Base-by-base conservation (phyloP, 2,329 filamentous ascomycete species). In the Fonsecaea multimorphosa region DNA sequence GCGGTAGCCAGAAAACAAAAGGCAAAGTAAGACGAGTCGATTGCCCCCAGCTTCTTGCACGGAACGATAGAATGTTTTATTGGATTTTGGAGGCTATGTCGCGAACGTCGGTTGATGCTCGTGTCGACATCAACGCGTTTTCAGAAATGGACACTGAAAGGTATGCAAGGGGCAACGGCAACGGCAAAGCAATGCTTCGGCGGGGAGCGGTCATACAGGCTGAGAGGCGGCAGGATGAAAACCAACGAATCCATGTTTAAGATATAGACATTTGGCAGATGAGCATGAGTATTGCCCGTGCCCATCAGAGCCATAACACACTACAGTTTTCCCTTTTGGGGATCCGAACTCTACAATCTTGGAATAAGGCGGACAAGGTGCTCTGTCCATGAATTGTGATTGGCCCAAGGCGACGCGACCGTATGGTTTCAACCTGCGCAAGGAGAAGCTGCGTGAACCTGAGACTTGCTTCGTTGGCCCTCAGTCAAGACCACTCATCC, bases 381-480 rank as follows among this genome's bases (percentile, higher is more conserved):
- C 31, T 38, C 29, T 34, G 8, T 34, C 12, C 27, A 16, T 24
- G 36, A 31, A 27, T 36, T 29, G 51, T 68, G 63, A 66, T 68
- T 68, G 66, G 66, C 38, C 16, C n/a, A 58, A 52, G 40, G 46
- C 64, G 58, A 67, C 64, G 67, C 67, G 67, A 67, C 64, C 60
- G 31, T n/a, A 38, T 36, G 46, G 44, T 60, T 52, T 60, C 22
- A 52, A 22, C 44, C 52, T 53, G 32, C 34, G 38, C 55, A 40
- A 63, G 61, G 53, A 63, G 53, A 63, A 31, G n/a, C n/a, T n/a
- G n/a, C n/a, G n/a, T n/a, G 53, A 36, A 55, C 19, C 54, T 40
- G 54, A 56, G 54, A 56, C 51, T 31, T 53, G 44, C 58, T 60
- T 31, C 31, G 58, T 38, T 52, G 58, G 58, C 46, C 44, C 19